A percentile compares a stretch with the other conserved stretches of the same genome.
phyloP scores from a whole-genome alignment of 768 basidiomycete genomes.

The Dentipellis sp. region DNA sequence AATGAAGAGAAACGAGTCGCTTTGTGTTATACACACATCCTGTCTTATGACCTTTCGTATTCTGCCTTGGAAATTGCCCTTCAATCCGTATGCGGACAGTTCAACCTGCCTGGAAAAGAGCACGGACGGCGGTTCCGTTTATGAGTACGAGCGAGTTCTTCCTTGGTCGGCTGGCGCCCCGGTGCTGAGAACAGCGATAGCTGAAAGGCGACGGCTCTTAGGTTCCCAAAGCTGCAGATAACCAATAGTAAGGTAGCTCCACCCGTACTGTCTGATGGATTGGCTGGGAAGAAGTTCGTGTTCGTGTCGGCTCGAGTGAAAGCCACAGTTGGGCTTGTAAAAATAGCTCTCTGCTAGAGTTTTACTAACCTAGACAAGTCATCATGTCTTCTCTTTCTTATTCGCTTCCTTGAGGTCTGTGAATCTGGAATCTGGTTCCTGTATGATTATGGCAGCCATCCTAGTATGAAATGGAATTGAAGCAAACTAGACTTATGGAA shows the following conservation, averaged over 20 bases:
- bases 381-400: too few species aligned
- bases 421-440: background rate
- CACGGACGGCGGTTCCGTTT: background rate
- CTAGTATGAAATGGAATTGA: background rate
- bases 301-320: too few species aligned
- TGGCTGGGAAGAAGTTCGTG: too few species aligned
- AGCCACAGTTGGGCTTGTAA: too few species aligned
- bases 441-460: background rate
- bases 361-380: too few species aligned
- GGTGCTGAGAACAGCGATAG: background rate
- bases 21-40: constrained; percentile 19
- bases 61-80: constrained; percentile 14
- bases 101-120: constrained; percentile 6
- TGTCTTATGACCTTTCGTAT: constrained; percentile 9
- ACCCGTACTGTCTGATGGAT: too few species aligned
- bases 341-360: too few species aligned
- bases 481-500: background rate
- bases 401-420: too few species aligned
- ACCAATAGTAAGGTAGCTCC: background rate
- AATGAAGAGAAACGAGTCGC: constrained; percentile 4
- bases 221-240: background rate
- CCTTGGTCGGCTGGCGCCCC: constrained; percentile 9
- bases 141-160: background rate
- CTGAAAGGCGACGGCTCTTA: background rate
- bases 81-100: constrained; percentile 21